Evolutionary conservation across 208 protist genomes (phyloP).

Genomic region (Trypanosoma scelopori): DNA sequence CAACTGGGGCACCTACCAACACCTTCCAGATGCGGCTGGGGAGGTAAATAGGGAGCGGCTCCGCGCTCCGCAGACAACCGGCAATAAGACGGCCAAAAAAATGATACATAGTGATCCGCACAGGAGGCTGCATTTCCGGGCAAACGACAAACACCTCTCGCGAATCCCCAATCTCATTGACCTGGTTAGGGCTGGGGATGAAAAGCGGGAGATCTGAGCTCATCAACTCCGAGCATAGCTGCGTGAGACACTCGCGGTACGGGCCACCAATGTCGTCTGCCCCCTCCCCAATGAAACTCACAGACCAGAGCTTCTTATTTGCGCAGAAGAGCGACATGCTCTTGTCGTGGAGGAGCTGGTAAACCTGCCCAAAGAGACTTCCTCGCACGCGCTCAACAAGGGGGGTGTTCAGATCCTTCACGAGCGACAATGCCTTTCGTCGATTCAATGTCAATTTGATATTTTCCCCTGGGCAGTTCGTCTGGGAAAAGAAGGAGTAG

Average conservation of each 20-base stretch:
- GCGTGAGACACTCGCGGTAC: slow-evolving; percentile 90
- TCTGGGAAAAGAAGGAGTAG: slow-evolving; percentile 39
- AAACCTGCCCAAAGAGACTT: slow-evolving; percentile 90
- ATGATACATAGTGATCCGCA: slow-evolving; percentile 76
- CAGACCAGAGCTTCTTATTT: slow-evolving; percentile 83
- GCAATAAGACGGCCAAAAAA: slow-evolving; percentile 94
- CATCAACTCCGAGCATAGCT: slow-evolving; percentile 92
- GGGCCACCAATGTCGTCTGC: slow-evolving; percentile 93
- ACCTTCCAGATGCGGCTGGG: slow-evolving; percentile 90
- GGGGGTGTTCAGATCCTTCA: slow-evolving; percentile 42
- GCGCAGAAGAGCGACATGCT: slow-evolving; percentile 62
- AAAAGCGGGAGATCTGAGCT: slow-evolving; percentile 79
- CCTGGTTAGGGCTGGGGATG: slow-evolving; percentile 80
- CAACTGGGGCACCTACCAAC: slow-evolving; percentile 67
- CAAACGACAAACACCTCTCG: slow-evolving; percentile 84
- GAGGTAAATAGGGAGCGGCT: slow-evolving; percentile 92
- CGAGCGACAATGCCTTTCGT: slow-evolving; percentile 65
- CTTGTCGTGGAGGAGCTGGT: slow-evolving; percentile 67
- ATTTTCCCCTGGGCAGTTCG: slow-evolving; percentile 53
- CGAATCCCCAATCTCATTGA: slow-evolving; percentile 61
- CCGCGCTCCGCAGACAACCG: slow-evolving; percentile 89
- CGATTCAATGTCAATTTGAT: slow-evolving; percentile 84
- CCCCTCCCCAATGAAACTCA: slow-evolving; percentile 87
- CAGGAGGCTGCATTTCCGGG: slow-evolving; percentile 38
- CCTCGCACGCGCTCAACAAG: slow-evolving; percentile 47